These are phyloP conservation scores for Tylopilus balloui DNA, from an alignment of 768 basidiomycete species.

Conservation along the genomic window DNA sequence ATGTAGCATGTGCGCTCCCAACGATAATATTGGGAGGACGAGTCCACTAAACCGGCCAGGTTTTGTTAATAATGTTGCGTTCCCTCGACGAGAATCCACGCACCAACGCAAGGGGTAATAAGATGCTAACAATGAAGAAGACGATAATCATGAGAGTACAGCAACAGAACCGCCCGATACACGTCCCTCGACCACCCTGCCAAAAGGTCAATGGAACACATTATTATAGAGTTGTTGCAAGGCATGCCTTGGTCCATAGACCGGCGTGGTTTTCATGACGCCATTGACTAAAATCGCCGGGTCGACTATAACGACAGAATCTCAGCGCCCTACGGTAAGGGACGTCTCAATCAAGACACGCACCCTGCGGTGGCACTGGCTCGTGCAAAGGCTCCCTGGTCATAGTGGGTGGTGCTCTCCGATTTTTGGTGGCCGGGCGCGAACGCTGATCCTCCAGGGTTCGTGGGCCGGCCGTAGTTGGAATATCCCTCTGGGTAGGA, in stretches of 20 bases:
- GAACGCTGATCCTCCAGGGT: slow-evolving; percentile 11
- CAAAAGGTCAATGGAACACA: background rate
- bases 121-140: slow-evolving; percentile 61
- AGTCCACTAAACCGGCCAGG: slow-evolving; percentile 52
- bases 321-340: slow-evolving; percentile 1
- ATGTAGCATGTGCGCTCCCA: slow-evolving; percentile 41
- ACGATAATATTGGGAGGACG: slow-evolving; percentile 66
- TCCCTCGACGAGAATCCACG: slow-evolving; percentile 19
- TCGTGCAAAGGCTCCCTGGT: slow-evolving; percentile 40
- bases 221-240: background rate
- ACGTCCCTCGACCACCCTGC: slow-evolving; percentile 58
- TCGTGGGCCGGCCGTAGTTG: slow-evolving; percentile 15
- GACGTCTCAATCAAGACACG: slow-evolving; percentile 16
- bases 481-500: slow-evolving; percentile 28
- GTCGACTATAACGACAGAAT: slow-evolving; percentile 10
- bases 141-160: slow-evolving; percentile 66
- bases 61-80: background rate
- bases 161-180: slow-evolving; percentile 67
- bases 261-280: slow-evolving; percentile 55
- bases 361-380: slow-evolving; percentile 28
- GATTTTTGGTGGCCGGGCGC: slow-evolving; percentile 23
- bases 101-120: slow-evolving; percentile 66
- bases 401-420: slow-evolving; percentile 36
- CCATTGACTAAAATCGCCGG: slow-evolving; percentile 43
- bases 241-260: slow-evolving; percentile 61